Evolutionary conservation across 257 asterid genomes (phyloP).

Genomic region (Anisodus acutangulus): DNA sequence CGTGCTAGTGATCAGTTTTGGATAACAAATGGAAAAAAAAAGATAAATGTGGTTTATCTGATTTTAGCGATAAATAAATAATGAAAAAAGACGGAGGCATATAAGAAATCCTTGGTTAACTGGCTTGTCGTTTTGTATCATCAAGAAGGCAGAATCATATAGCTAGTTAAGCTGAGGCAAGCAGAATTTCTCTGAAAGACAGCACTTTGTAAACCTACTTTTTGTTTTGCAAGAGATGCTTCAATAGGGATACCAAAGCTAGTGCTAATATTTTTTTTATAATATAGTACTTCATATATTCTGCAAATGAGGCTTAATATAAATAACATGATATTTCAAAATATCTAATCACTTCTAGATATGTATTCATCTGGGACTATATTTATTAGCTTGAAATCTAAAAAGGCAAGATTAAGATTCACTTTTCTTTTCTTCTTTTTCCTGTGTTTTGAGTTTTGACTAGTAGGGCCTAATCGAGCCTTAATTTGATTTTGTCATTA

Average conservation of each 20-base stretch:
- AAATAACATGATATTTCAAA: not conserved
- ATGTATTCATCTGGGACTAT: not conserved
- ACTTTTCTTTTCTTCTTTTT: not conserved
- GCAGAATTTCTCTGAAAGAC: constrained; percentile 7
- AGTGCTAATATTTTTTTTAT: constrained; percentile 15
- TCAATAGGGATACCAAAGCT: constrained; percentile 33
- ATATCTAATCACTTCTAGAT: not conserved
- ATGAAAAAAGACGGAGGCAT: not conserved
- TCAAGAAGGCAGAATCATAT: constrained; percentile 14
- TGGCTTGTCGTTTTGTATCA: not conserved
- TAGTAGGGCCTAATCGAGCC: not conserved
- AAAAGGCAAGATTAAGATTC: constrained; percentile 17
- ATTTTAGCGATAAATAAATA: not conserved
- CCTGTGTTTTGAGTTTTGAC: not conserved
- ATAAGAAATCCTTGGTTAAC: not conserved
- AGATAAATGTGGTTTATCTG: not conserved
- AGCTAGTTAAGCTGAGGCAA: not conserved
- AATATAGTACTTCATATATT: not conserved
- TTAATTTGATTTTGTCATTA: not conserved
- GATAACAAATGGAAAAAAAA: not conserved
- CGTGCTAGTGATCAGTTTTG: not conserved
- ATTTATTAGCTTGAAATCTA: not conserved
- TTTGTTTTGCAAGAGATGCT: constrained; percentile 40
- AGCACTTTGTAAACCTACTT: constrained; percentile 33
- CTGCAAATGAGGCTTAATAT: not conserved